phyloP scores from a whole-genome alignment of 2,329 filamentous ascomycete genomes.

The Colletotrichum salicis region DNA sequence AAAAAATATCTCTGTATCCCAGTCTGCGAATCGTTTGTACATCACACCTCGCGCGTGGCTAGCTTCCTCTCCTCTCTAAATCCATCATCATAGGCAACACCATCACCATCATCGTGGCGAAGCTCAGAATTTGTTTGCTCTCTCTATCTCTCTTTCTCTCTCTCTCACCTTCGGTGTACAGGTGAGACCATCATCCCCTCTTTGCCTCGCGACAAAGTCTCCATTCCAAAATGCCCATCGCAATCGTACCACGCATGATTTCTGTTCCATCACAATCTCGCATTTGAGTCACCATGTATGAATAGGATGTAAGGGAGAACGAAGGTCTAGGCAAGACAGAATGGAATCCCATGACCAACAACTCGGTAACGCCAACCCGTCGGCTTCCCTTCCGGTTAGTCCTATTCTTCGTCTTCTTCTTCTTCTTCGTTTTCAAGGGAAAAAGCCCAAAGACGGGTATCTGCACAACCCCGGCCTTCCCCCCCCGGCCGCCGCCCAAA shows the following conservation, averaged over 20 bases:
- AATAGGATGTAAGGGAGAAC: background rate
- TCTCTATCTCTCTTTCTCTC: no score
- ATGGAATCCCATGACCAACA: background rate
- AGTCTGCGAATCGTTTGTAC: background rate
- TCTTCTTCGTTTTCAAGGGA: background rate
- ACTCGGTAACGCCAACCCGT: conserved; percentile 5
- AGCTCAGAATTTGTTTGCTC: no score
- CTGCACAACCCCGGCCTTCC: background rate
- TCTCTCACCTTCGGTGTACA: background rate
- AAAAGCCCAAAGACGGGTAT: background rate
- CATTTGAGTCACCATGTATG: background rate
- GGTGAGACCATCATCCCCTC: conserved; percentile 1
- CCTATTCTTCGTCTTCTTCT: background rate
- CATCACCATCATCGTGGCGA: background rate
- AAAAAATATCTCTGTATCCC: no score
- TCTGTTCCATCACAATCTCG: background rate
- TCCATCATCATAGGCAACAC: background rate
- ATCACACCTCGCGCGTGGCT: background rate
- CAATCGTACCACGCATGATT: background rate
- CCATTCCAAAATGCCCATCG: background rate
- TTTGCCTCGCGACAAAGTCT: background rate
- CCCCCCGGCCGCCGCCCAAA: background rate
- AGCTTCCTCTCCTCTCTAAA: background rate
- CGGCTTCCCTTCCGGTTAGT: background rate
- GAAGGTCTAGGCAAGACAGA: background rate